A percentile compares a stretch with the other conserved stretches of the same genome.
Conservation (phyloP, 2,329 filamentous ascomycete genomes). For the Sphaceloma murrayae region DNA sequence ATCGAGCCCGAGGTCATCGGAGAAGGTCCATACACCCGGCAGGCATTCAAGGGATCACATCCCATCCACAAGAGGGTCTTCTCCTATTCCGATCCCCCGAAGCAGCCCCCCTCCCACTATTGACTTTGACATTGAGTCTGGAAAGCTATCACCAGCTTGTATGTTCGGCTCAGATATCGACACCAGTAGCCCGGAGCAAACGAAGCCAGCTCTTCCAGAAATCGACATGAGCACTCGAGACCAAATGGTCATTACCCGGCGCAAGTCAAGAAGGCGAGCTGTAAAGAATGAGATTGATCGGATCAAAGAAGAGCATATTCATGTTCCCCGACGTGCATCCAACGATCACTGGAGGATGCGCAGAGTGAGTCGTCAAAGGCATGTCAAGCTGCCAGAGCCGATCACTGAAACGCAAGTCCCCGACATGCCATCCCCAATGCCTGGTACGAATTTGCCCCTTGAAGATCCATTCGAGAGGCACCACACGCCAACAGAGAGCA, state of each 20-base stretch:
- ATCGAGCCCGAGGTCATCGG: conserved; percentile 2
- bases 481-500: too few species aligned
- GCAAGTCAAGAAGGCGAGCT: conserved; percentile 6
- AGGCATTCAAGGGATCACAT: conserved; percentile 3
- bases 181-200: not conserved
- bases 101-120: conserved; percentile 9
- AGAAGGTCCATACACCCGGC: not conserved
- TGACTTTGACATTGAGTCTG: conserved; percentile 14
- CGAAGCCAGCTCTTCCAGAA: not conserved
- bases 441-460: conserved; percentile 16
- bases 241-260: conserved; percentile 9
- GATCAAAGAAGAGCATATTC: conserved; percentile 8
- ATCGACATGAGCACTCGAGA: conserved; percentile 7
- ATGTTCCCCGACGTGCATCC: conserved; percentile 6
- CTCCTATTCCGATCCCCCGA: conserved; percentile 7
- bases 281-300: conserved; percentile 13
- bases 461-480: conserved; percentile 15
- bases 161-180: not conserved
- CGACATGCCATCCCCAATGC: conserved; percentile 16
- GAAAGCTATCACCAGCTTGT: not conserved
- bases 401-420: not conserved
- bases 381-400: conserved; percentile 1
- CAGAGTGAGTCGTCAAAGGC: conserved; percentile 1
- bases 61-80: not conserved
- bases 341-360: conserved; percentile 12